phyloP scores from a whole-genome alignment of 2,329 filamentous ascomycete genomes.

The Trichophyton verrucosum region DNA sequence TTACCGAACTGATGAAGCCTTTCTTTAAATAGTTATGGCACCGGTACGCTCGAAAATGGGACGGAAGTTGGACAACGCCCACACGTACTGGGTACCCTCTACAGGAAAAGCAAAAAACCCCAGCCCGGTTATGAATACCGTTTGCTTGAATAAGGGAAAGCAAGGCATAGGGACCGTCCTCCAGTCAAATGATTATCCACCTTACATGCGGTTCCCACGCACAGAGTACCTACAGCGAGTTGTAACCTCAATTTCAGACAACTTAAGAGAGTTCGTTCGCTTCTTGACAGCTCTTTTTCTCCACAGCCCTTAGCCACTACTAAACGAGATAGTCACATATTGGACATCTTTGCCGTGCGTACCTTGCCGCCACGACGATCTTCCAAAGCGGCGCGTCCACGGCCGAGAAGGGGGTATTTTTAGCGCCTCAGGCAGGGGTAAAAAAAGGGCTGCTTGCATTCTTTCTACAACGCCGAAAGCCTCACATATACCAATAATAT shows the following conservation, averaged over 20 bases:
- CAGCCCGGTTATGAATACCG: not conserved
- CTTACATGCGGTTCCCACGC: too few species aligned
- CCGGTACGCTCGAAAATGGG: not conserved
- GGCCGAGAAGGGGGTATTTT: not conserved
- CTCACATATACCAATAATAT: not conserved
- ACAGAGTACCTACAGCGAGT: not conserved
- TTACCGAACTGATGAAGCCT: not conserved
- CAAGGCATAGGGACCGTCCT: not conserved
- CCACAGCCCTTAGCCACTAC: not conserved
- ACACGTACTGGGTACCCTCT: not conserved
- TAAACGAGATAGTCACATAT: not conserved
- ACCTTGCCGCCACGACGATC: constrained; percentile 3
- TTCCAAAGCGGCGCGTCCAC: not conserved
- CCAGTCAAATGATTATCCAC: not conserved
- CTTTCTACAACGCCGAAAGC: not conserved
- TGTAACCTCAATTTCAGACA: not conserved
- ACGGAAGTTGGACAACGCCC: not conserved
- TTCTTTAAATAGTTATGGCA: not conserved
- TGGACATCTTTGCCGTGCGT: not conserved
- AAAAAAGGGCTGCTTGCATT: not conserved
- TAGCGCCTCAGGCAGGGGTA: not conserved
- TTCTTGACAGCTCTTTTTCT: not conserved
- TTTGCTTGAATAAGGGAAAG: not conserved
- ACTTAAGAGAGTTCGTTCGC: not conserved
- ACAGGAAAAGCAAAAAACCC: not conserved